Conservation (phyloP, 768 basidiomycete species). For the Lactarius evosmus region DNA sequence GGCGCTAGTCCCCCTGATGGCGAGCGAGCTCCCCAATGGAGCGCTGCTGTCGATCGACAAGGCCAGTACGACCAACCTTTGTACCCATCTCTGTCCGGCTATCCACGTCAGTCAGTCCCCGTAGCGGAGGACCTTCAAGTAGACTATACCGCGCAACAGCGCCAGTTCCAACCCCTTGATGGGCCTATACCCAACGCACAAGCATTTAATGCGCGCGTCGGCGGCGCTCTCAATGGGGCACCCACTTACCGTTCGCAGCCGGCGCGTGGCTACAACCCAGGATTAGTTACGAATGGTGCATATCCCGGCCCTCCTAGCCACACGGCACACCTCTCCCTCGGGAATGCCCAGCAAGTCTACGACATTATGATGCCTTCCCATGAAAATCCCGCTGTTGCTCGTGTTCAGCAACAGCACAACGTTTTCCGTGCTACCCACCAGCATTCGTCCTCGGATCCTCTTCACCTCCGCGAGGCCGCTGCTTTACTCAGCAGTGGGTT, state of each 20-base stretch:
- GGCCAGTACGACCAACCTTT: conserved; percentile 37
- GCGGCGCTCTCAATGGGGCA: conserved; percentile 50
- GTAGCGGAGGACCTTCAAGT: conserved; percentile 38
- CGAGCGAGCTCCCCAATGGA: conserved; percentile 31
- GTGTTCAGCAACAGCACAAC: conserved; percentile 77
- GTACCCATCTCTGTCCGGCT: conserved; percentile 67
- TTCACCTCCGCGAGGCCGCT: conserved; percentile 68
- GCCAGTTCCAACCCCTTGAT: conserved; percentile 49
- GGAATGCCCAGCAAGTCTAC: conserved; percentile 73
- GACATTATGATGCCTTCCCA: conserved; percentile 62
- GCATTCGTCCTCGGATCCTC: conserved; percentile 81
- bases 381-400: conserved; percentile 61
- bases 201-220: conserved; percentile 44
- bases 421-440: conserved; percentile 73
- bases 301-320: conserved; percentile 46
- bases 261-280: conserved; percentile 53
- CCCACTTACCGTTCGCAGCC: conserved; percentile 59
- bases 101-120: conserved; percentile 37
- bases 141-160: conserved; percentile 59
- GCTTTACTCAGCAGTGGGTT: conserved; percentile 57
- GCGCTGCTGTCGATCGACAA: conserved; percentile 33
- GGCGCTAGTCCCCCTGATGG: conserved; percentile 39
- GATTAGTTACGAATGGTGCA: conserved; percentile 46
- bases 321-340: conserved; percentile 66
- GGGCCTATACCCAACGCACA: conserved; percentile 39